phyloP scores from a whole-genome alignment of 352 stramenopile species.

The Pythium oligandrum region DNA sequence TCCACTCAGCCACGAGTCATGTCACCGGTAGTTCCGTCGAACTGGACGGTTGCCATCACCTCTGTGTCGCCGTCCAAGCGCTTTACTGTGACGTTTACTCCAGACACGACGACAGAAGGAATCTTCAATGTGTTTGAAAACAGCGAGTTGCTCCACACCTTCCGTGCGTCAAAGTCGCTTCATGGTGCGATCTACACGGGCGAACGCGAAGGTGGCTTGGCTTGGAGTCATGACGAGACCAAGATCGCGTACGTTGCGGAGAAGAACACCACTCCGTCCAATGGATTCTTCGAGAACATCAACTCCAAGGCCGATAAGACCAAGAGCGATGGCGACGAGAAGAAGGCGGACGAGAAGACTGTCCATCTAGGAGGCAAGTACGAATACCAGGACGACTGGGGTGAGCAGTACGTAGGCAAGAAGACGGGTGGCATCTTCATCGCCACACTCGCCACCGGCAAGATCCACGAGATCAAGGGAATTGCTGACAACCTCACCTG shows the following conservation, averaged over 20 bases:
- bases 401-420: slow-evolving; percentile 81
- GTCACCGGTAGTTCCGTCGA: slow-evolving; percentile 27
- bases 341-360: slow-evolving; percentile 13
- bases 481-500: slow-evolving; percentile 54
- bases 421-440: slow-evolving; percentile 66
- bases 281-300: slow-evolving; percentile 52
- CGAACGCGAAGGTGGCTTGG: slow-evolving; percentile 64
- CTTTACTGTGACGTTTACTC: slow-evolving; percentile 52
- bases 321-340: slow-evolving; percentile 5
- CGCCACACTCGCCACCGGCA: slow-evolving; percentile 49
- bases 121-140: slow-evolving; percentile 51
- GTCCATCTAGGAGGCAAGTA: slow-evolving; percentile 50
- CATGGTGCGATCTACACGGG: slow-evolving; percentile 68
- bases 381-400: slow-evolving; percentile 74
- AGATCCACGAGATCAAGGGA: slow-evolving; percentile 55
- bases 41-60: slow-evolving; percentile 35
- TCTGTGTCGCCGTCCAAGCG: slow-evolving; percentile 51
- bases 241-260: slow-evolving; percentile 74
- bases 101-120: slow-evolving; percentile 43
- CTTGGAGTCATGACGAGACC: slow-evolving; percentile 73
- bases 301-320: slow-evolving; percentile 34
- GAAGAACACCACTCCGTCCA: slow-evolving; percentile 41
- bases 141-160: slow-evolving; percentile 35
- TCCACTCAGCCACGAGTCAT: slow-evolving; percentile 20
- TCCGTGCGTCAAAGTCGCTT: slow-evolving; percentile 60